phyloP scores from a whole-genome alignment of 805 yeast genomes.

The Starmera dryadoides region DNA sequence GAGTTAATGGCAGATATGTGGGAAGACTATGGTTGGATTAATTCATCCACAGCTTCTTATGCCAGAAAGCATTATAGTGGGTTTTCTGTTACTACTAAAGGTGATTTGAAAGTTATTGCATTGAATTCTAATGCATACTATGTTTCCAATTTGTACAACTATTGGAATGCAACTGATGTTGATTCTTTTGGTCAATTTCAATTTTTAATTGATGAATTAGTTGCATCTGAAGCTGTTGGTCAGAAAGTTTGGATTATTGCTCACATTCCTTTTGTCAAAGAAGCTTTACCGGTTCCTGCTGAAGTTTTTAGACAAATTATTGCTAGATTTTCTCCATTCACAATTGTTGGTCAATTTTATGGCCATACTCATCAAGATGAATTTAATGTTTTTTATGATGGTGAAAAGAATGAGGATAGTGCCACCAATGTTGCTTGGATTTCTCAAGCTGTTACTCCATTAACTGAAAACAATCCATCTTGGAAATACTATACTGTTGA shows the following conservation, averaged over 20 bases:
- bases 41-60: conserved; percentile 23
- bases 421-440: conserved; percentile 57
- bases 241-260: conserved; percentile 71
- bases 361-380: conserved; percentile 72
- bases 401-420: conserved; percentile 33
- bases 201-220: conserved; percentile 53
- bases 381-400: conserved; percentile 49
- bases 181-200: conserved; percentile 59
- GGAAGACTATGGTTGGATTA: conserved; percentile 40
- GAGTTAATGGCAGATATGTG: conserved; percentile 42
- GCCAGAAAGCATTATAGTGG: conserved; percentile 52
- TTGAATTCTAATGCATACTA: conserved; percentile 66
- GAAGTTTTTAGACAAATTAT: conserved; percentile 48
- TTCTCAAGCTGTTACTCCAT: conserved; percentile 61
- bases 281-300: conserved; percentile 56
- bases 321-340: conserved; percentile 60
- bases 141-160: conserved; percentile 52
- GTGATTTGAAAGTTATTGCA: conserved; percentile 54
- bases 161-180: conserved; percentile 42
- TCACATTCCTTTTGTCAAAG: conserved; percentile 58
- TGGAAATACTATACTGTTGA: conserved; percentile 72
- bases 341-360: conserved; percentile 61
- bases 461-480: conserved; percentile 52
- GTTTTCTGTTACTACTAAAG: conserved; percentile 44
- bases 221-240: conserved; percentile 47